These are phyloP conservation scores for Neurospora crassa DNA, from an alignment of 2,329 filamentous ascomycete species.

Conservation along the genomic window DNA sequence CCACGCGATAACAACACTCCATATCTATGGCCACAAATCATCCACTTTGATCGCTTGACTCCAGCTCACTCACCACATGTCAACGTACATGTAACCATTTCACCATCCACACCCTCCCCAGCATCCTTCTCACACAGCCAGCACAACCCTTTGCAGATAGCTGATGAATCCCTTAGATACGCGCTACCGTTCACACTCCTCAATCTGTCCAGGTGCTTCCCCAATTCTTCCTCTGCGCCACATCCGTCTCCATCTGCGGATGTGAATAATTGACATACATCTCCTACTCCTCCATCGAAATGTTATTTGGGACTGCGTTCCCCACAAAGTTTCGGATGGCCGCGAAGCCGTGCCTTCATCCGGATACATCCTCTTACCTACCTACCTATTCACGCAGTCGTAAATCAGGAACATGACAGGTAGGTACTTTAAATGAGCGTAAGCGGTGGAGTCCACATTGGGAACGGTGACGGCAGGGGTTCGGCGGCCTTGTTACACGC, in stretches of 20 bases:
- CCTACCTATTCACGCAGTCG: constrained; percentile 25
- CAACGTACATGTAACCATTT: not conserved
- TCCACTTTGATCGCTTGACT: not conserved
- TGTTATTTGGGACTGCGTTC: constrained; percentile 23
- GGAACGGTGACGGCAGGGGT: constrained; percentile 27
- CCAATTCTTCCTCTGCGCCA: constrained; percentile 24
- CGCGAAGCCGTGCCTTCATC: constrained; percentile 21
- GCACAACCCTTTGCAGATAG: constrained; percentile 28
- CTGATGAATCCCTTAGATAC: constrained; percentile 30
- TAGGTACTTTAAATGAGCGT: constrained; percentile 35
- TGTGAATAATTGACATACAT: constrained; percentile 35
- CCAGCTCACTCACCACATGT: not conserved
- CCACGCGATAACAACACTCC: not conserved
- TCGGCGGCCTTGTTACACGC: constrained; percentile 29
- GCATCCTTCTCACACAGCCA: constrained; percentile 22
- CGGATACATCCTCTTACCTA: constrained; percentile 21
- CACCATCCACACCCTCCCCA: constrained; percentile 5
- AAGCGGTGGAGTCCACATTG: constrained; percentile 24
- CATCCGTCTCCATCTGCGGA: constrained; percentile 23
- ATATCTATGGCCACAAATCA: not conserved
- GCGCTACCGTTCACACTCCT: constrained; percentile 25
- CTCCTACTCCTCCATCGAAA: constrained; percentile 23
- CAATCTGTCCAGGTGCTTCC: constrained; percentile 23
- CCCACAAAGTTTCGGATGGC: constrained; percentile 25
- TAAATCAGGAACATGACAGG: constrained; percentile 38